phyloP scores from a whole-genome alignment of 2,329 filamentous ascomycete species.

The Pseudopithomyces chartarum region DNA sequence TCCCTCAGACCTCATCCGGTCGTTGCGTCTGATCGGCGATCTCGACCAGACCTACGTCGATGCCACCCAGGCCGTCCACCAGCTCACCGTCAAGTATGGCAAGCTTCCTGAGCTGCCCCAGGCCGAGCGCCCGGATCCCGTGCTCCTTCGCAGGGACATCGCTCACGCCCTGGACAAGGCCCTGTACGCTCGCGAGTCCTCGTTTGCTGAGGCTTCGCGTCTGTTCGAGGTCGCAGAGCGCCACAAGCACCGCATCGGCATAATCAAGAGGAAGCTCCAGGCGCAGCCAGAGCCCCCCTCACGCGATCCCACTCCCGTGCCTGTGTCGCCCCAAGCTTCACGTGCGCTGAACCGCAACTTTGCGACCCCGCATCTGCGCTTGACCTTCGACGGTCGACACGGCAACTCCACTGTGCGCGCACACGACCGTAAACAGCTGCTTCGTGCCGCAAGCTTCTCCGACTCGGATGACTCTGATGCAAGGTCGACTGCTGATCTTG shows the following conservation, averaged over 20 bases:
- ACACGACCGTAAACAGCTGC: conserved; percentile 29
- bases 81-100: conserved; percentile 55
- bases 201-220: conserved; percentile 61
- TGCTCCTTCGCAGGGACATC: conserved; percentile 59
- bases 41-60: conserved; percentile 52
- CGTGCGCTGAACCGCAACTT: conserved; percentile 40
- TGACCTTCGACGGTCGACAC: conserved; percentile 34
- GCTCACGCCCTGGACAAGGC: conserved; percentile 61
- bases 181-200: conserved; percentile 60
- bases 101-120: conserved; percentile 56
- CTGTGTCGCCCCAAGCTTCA: conserved; percentile 50
- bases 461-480: conserved; percentile 25
- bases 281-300: conserved; percentile 65
- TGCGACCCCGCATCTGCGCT: conserved; percentile 34
- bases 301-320: conserved; percentile 62
- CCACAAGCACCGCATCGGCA: conserved; percentile 61
- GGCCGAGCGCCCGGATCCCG: conserved; percentile 57
- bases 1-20: conserved; percentile 67
- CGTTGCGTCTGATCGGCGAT: conserved; percentile 64
- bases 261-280: conserved; percentile 66
- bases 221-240: conserved; percentile 63
- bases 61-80: conserved; percentile 52
- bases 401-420: conserved; percentile 22
- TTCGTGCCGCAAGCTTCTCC: conserved; percentile 21
- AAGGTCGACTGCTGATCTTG: conserved; percentile 24